Evolutionary conservation across 2,329 filamentous ascomycete genomes (phyloP), one percentile per base, ranked within the genome.

Genomic region (Monilinia aucupariae): DNA sequence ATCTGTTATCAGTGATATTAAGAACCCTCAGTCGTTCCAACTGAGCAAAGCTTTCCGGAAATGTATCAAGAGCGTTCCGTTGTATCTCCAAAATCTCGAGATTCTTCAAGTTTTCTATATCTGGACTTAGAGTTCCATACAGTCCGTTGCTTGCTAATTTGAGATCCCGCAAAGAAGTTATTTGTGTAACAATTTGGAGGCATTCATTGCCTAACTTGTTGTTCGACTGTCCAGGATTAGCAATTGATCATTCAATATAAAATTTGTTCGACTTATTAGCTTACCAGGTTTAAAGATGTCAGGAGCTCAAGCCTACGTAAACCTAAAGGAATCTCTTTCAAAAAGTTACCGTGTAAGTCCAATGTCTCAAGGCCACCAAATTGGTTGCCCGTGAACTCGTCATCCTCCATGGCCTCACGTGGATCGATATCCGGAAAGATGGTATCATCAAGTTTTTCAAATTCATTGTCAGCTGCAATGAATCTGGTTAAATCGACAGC

Each of bases 381-480:
- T 66, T 94, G 88, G 68, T 87, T 88, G 1, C 85, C 89, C 64
- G 81, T 80, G 4, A 81, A 79, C n/a, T 88, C 86, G 22, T 89
- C 84, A 37, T 86, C 82, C 9, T 84, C 80, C 47, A 85, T 74
- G 22, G 83, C 79, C 48, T 82, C 76, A 12, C 80, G 78, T 0
- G 83, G 80, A 43, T 80, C 79, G 25, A 81, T 75, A 69, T 97
- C 92, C 0, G 93, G 92, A 69, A 97, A 97, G 22, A 92, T 79
- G 2, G 80, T 78, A 22, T 94, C 90, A 2, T 85, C 83, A 41
- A 97, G 80, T 39, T 80, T 79, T 70, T 90, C 85, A 54, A 99
- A 76, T 71, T 96, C 90, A 71, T 99, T 97, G 72, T 96, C 92
- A 10, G 93, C 92, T 7, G 90, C 92, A 67, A 94, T 85, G 56